Conservation (phyloP, 305 asterid genomes). For the Solanum hybrid region DNA sequence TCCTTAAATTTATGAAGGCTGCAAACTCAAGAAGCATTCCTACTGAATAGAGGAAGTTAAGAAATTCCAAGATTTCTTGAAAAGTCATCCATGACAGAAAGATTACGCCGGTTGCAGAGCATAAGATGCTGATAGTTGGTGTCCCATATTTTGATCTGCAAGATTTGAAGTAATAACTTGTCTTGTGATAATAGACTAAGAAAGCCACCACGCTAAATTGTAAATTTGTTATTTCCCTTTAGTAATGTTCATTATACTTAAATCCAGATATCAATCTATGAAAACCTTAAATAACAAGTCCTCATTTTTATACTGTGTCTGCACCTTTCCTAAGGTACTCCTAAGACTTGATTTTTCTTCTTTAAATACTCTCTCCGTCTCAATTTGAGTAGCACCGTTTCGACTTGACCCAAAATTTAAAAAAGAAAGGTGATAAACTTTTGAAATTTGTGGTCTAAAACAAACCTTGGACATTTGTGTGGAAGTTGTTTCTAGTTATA, state of each 20-base stretch:
- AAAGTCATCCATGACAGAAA: conserved; percentile 93
- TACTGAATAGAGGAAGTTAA: conserved; percentile 74
- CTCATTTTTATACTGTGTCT: neutral
- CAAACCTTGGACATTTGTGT: neutral
- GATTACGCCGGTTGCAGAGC: conserved; percentile 77
- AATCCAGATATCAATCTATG: neutral
- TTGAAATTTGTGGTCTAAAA: neutral
- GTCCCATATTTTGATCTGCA: conserved; percentile 85
- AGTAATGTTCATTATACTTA: neutral
- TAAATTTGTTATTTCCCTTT: neutral
- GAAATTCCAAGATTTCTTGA: conserved; percentile 83
- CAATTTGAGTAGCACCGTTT: neutral
- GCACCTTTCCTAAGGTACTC: neutral
- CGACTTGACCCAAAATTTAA: neutral
- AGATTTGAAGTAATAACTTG: neutral
- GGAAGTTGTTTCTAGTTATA: neutral
- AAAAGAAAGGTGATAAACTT: neutral
- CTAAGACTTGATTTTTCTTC: neutral
- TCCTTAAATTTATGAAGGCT: conserved; percentile 67
- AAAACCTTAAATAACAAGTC: neutral
- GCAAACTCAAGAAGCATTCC: conserved; percentile 92
- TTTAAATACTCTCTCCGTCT: neutral
- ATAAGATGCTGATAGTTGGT: conserved; percentile 79
- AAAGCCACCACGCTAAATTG: neutral
- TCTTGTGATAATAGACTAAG: neutral